phyloP scores from a whole-genome alignment of 2,329 filamentous ascomycete species.

The Phialophora chinensis region DNA sequence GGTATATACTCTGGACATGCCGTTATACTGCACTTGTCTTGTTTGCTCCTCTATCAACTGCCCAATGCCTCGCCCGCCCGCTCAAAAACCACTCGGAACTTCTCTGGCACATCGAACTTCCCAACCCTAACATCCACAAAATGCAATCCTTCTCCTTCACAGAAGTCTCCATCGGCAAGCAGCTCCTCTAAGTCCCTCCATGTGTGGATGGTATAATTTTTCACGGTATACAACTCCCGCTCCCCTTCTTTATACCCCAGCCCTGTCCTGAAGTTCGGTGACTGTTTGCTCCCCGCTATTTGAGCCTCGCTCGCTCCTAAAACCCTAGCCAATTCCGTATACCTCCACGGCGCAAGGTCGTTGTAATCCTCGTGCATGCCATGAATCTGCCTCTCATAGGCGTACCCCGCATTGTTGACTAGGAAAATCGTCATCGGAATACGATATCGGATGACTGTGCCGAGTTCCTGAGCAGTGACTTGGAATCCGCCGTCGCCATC shows the following conservation, averaged over 20 bases:
- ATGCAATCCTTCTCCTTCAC: constrained; percentile 59
- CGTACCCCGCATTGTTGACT: constrained; percentile 87
- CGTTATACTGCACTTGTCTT: not conserved
- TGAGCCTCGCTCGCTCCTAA: constrained; percentile 66
- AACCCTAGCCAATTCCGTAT: constrained; percentile 68
- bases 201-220: constrained; percentile 66
- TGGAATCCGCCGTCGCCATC: constrained; percentile 91
- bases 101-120: constrained; percentile 73
- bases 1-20: not conserved
- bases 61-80: constrained; percentile 31
- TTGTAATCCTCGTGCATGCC: constrained; percentile 82
- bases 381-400: constrained; percentile 87
- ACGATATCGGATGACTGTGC: constrained; percentile 78
- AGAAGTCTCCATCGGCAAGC: constrained; percentile 68
- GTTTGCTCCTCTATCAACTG: not conserved
- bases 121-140: constrained; percentile 85
- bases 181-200: constrained; percentile 71
- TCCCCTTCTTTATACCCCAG: constrained; percentile 55
- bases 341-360: constrained; percentile 77
- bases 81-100: constrained; percentile 30
- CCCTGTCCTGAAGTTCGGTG: constrained; percentile 44
- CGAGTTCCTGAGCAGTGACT: constrained; percentile 77
- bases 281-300: not conserved
- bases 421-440: constrained; percentile 82
- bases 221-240: constrained; percentile 22